Conservation (phyloP, 1,139 yeast species). For the Magnusiomyces clavatus region DNA sequence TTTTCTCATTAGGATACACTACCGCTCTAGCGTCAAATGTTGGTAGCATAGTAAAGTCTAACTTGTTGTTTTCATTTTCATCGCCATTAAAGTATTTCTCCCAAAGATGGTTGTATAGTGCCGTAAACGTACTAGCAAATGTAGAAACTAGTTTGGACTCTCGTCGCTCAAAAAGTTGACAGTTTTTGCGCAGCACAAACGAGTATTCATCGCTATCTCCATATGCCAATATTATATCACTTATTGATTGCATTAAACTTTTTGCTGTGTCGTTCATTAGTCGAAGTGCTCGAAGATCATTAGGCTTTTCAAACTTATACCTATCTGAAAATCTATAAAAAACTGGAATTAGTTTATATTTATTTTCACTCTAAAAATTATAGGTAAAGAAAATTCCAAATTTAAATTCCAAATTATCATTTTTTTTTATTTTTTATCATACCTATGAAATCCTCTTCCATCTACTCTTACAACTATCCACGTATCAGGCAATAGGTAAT, state of each 20-base stretch:
- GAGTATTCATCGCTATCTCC: conserved; percentile 97
- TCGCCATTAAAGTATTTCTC: conserved; percentile 41
- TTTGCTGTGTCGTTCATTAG: conserved; percentile 80
- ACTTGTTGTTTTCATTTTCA: conserved; percentile 26
- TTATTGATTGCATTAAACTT: conserved; percentile 51
- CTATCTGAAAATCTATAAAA: conserved; percentile 45
- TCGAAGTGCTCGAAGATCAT: conserved; percentile 64
- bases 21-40: conserved; percentile 91
- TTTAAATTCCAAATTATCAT: too few relatives aligned
- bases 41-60: conserved; percentile 48
- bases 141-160: conserved; percentile 72
- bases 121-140: conserved; percentile 74
- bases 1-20: conserved; percentile 57
- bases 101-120: conserved; percentile 70
- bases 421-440: conserved; percentile 3
- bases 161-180: conserved; percentile 70
- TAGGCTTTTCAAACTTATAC: conserved; percentile 79
- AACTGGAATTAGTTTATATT: too few relatives aligned
- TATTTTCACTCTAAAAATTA: too few relatives aligned
- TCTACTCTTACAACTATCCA: conserved; percentile 81
- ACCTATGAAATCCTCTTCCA: conserved; percentile 86
- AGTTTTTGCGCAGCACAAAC: conserved; percentile 56
- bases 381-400: too few relatives aligned
- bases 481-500: conserved; percentile 66
- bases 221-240: conserved; percentile 74